Evolutionary conservation across 768 basidiomycete genomes (phyloP).

Genomic region (Panaeolus cyanescens): DNA sequence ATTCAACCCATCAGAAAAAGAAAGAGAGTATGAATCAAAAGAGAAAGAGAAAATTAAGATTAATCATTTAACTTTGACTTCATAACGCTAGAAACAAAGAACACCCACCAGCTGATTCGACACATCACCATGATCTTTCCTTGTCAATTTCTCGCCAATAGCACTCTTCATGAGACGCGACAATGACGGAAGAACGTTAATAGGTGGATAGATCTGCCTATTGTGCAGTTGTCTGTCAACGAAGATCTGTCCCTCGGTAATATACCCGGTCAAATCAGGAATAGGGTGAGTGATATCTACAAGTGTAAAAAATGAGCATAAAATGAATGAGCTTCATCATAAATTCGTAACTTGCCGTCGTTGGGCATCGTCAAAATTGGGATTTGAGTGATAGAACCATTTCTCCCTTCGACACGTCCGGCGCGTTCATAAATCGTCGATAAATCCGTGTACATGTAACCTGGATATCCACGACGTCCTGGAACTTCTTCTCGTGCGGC

Average conservation of each 20-base stretch:
- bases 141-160: constrained; percentile 95
- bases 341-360: constrained; percentile 67
- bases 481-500: constrained; percentile 99
- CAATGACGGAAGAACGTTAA: constrained; percentile 97
- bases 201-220: constrained; percentile 97
- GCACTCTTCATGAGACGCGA: constrained; percentile 99
- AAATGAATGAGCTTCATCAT: constrained; percentile 16
- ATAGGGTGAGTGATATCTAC: constrained; percentile 99
- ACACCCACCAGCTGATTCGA: constrained; percentile 91
- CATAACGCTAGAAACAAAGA: constrained; percentile 11
- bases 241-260: constrained; percentile 99
- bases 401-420: constrained; percentile 95
- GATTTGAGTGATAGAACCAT: constrained; percentile 99
- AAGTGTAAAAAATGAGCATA: constrained; percentile 10
- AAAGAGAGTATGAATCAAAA: constrained; percentile 2
- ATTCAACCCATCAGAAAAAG: constrained; percentile 5
- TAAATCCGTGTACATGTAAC: constrained; percentile 99
- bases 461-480: constrained; percentile 97
- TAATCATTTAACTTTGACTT: constrained; percentile 6
- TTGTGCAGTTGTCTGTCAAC: constrained; percentile 98
- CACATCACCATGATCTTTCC: constrained; percentile 99
- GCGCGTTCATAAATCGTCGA: constrained; percentile 99
- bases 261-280: constrained; percentile 98
- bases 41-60: background rate
- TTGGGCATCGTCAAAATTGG: constrained; percentile 99